Evolutionary conservation across 106 monocot genomes (phyloP), one percentile per base, ranked within the genome.

Genomic region (Dioscorea alata): DNA sequence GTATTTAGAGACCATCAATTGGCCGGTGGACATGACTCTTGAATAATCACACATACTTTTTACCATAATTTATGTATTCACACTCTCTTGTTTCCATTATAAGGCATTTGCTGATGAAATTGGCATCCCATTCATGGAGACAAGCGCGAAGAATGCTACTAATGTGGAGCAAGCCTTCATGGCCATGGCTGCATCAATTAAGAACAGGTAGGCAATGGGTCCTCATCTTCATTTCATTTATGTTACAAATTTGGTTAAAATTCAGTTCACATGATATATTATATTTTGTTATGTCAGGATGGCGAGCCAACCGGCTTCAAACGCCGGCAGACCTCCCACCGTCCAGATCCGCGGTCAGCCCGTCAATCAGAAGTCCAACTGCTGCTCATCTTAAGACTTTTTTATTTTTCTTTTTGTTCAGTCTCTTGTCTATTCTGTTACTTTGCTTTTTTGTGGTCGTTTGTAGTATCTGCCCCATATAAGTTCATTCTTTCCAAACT

Each of bases 21-120:
- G n/a, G 42, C 42, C 6, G 4, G 6, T 42, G 6, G 6, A 42
- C 6, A 42, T 2, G 10, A 10, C 42, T 42, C 28, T 1, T 28
- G 28, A 28, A 28, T 28, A 28, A 1, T 28, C 28, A 28, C 1
- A 28, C 3, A 28, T 3, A 1, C 3, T 28, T 28, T 28, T 28
- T 28, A 28, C 28, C 3, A 3, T 1, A 3, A 28, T 28, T 28
- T 3, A 28, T 1, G 1, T 28, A 28, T 28, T 28, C 28, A 28
- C 28, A 28, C 1, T 28, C 28, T 3, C 28, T 28, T 28, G 28
- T 28, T 28, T 28, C 28, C 3, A 28, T 49, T 4, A 74, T 15
- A 49, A 88, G 88, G 84, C 88, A 65, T 88, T 84, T 79, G 88
- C 88, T 78, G 88, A 88, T 65, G 88, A 88, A 62, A 79, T 88